phyloP scores from a whole-genome alignment of 306 rosid genomes.

The Inga laurina region DNA sequence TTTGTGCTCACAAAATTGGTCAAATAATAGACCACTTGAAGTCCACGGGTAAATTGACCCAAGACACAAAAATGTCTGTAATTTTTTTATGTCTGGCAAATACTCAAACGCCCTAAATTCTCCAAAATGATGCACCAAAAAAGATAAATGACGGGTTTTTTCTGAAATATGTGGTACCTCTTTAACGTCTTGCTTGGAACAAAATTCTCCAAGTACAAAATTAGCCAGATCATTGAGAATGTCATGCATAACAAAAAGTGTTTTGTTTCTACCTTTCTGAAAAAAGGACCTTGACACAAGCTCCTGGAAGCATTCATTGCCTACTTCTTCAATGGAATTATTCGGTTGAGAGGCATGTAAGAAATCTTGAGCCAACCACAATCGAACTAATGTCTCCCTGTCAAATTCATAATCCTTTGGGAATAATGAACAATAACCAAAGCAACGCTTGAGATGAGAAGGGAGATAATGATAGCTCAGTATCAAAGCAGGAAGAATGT shows the following conservation, averaged over 20 bases:
- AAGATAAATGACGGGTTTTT: background rate
- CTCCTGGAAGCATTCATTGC: background rate
- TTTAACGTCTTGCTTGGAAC: background rate
- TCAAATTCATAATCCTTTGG: background rate
- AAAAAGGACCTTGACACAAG: background rate
- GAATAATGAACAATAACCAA: background rate
- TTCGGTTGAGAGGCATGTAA: background rate
- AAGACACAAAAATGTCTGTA: background rate
- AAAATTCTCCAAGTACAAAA: background rate
- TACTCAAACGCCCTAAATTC: background rate
- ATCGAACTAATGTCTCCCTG: background rate
- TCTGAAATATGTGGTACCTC: background rate
- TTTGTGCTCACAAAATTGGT: background rate
- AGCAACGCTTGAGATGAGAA: background rate
- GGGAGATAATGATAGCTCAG: background rate
- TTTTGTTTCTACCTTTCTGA: background rate
- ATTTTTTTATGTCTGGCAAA: background rate
- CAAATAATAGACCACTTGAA: background rate
- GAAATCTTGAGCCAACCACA: background rate
- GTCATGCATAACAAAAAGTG: background rate
- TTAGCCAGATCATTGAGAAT: conserved; percentile 24
- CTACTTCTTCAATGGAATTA: background rate
- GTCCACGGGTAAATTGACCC: accelerated
- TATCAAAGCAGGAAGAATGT: background rate
- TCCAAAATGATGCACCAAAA: accelerated